Evolutionary conservation across 106 monocot species (phyloP).

Genomic region (Allium cepa): DNA sequence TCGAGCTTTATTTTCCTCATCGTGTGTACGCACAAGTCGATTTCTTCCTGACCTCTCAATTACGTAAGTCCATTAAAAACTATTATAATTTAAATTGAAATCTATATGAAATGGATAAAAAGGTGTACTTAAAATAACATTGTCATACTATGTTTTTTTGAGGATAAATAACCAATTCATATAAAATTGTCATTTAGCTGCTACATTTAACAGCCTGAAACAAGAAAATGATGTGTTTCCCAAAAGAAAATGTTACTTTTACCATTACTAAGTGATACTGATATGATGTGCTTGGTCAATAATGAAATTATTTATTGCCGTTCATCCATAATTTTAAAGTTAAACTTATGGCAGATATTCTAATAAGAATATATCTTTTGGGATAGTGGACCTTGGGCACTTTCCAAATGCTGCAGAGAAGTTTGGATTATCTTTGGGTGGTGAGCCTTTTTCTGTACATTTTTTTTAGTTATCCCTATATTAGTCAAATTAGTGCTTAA

Average conservation of each 20-base stretch:
- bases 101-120: too few relatives aligned
- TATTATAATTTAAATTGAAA: too few relatives aligned
- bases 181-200: too few relatives aligned
- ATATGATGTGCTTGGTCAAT: not conserved
- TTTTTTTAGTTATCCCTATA: too few relatives aligned
- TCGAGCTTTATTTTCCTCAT: conserved; percentile 43
- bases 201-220: too few relatives aligned
- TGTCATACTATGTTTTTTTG: too few relatives aligned
- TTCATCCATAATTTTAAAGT: too few relatives aligned
- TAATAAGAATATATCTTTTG: conserved; percentile 86
- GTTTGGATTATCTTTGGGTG: conserved; percentile 71
- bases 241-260: too few relatives aligned
- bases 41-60: conserved; percentile 79
- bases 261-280: not conserved
- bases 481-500: too few relatives aligned
- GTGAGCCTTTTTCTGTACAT: conserved; percentile 12
- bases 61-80: conserved; percentile 34
- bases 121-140: too few relatives aligned
- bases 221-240: not conserved
- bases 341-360: conserved; percentile 60
- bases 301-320: not conserved
- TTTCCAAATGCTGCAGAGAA: conserved; percentile 88
- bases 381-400: conserved; percentile 80
- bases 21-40: conserved; percentile 62
- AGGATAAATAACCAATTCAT: too few relatives aligned